Conservation (phyloP, 1,284 basidiomycete genomes). For the Moniliophthora roreri region DNA sequence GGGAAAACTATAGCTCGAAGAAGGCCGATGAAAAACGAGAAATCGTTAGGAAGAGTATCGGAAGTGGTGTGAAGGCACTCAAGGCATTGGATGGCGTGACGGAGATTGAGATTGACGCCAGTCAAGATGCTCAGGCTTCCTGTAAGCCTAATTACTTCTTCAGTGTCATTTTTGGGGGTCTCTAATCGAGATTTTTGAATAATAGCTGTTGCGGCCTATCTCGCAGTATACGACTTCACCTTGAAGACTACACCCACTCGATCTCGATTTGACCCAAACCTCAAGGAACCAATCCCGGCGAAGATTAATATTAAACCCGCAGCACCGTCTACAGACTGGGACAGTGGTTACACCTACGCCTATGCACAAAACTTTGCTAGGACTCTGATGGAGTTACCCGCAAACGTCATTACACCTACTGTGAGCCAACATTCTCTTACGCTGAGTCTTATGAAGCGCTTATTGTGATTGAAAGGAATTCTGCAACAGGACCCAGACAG, state of each 20-base stretch:
- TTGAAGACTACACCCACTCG: constrained; percentile 66
- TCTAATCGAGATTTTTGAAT: constrained; percentile 8
- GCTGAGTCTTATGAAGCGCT: no score
- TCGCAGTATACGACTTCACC: constrained; percentile 73
- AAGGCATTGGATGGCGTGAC: constrained; percentile 59
- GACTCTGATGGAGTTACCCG: constrained; percentile 83
- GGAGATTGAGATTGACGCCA: constrained; percentile 59
- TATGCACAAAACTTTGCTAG: constrained; percentile 84
- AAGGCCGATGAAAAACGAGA: constrained; percentile 55
- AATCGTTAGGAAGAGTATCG: constrained; percentile 66
- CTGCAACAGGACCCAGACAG: constrained; percentile 66
- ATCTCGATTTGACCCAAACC: constrained; percentile 57
- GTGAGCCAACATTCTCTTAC: constrained; percentile 35
- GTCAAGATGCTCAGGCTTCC: constrained; percentile 72
- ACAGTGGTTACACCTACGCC: constrained; percentile 70
- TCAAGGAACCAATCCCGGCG: constrained; percentile 44
- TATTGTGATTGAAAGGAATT: no score
- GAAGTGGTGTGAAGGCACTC: constrained; percentile 64
- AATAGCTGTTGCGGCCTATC: constrained; percentile 72
- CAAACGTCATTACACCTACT: constrained; percentile 82
- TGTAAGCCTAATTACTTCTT: constrained; percentile 38
- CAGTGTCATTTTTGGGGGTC: neutral
- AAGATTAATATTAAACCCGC: constrained; percentile 49
- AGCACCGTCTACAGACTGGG: constrained; percentile 58
- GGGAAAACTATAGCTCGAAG: constrained; percentile 55